Evolutionary conservation across 176 grass and related monocot species (phyloP).

Genomic region (Phragmites australis): DNA sequence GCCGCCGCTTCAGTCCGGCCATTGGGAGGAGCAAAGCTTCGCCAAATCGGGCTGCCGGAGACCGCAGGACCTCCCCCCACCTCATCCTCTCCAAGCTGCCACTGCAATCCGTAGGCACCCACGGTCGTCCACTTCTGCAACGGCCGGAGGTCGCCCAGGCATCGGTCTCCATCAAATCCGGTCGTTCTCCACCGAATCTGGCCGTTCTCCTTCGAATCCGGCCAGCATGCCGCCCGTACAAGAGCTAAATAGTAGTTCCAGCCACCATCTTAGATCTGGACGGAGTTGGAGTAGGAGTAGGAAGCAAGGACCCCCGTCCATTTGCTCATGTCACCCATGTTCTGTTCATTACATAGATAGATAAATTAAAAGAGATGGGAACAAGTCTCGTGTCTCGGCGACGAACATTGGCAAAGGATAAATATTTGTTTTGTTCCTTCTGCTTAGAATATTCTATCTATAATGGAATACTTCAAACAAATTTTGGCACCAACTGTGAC

Average conservation of each 20-base stretch:
- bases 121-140: background rate
- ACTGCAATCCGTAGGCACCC: background rate
- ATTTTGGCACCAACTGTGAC: constrained; percentile 3
- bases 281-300: too few species aligned
- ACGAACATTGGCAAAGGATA: constrained; percentile 27
- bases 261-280: background rate
- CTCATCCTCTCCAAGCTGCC: background rate
- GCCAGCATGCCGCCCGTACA: background rate
- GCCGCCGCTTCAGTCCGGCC: background rate
- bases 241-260: background rate
- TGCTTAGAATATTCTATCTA: constrained; percentile 26
- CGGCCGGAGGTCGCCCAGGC: background rate
- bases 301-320: too few species aligned
- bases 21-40: background rate
- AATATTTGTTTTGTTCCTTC: constrained; percentile 28
- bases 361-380: constrained; percentile 9
- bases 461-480: constrained; percentile 7
- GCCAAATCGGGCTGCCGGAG: background rate
- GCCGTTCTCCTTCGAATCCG: background rate
- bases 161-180: background rate
- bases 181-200: background rate
- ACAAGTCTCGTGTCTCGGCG: constrained; percentile 37
- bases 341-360: constrained; percentile 42
- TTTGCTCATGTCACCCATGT: constrained; percentile 57
- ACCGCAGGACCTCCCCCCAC: background rate